Base-by-base conservation (phyloP, 192 early-diverging fungal genomes). In the Coemansia sp. region DNA sequence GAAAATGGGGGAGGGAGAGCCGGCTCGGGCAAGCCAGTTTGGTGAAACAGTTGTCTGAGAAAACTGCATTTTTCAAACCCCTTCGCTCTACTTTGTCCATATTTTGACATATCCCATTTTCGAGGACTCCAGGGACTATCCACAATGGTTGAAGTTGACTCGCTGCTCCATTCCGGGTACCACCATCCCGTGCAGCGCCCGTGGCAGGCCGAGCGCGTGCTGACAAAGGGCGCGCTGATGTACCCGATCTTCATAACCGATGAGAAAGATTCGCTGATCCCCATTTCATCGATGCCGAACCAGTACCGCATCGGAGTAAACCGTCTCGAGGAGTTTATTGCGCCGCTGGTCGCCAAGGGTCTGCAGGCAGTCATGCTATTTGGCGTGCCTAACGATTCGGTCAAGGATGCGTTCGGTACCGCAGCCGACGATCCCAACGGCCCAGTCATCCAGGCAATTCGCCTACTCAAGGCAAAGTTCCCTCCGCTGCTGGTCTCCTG, bases 161-260 rank as follows among this genome's bases (percentile, higher is more conserved):
- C 88, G 10, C 79, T 94, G 70, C 88, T 98, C 48, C 93, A 94
- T 67, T 89, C 93, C 17, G 95, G 95, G 7, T 90, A 88, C 80
- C 88, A 92, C 75, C 88, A 96, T 75, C 86, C 90, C 6, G 65
- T 86, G 22, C 87, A 88, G 65, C 87, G 96, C 35, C 62, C 79
- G 54, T 97, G 93, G 92, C 93, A 96, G 81, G 83, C 83, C n/a
- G 86, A 86, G 47, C 69, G 75, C 47, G 66, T 63, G n/a, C 76
- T 92, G 57, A 88, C 88, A 27, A 88, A 91, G 73, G 67, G 76
- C 38, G 82, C 87, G 60, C 85, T 99, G 50, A 91, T 97, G 83
- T 97, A 89, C 81, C 97, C 97, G 23, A 85, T 99, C 67, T 99
- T 99, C 76, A 88, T 99, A 65, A 88, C 86, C 43, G 94, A 95